Evolutionary conservation across 805 yeast genomes (phyloP).

Genomic region (Lachancea meyersii): DNA sequence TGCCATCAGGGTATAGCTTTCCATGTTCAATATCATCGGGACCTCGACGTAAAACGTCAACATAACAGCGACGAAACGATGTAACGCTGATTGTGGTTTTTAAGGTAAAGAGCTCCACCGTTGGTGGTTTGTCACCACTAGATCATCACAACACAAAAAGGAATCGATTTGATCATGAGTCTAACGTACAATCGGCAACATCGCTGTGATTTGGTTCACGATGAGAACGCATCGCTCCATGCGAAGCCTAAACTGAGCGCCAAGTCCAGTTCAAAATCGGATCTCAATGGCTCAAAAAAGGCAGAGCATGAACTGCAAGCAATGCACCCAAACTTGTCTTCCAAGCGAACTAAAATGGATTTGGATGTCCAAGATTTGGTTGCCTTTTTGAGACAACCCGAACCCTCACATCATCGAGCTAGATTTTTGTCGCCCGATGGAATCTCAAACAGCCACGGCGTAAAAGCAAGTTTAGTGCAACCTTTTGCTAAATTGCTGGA

Average conservation of each 20-base stretch:
- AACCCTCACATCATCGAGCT: slow-evolving; percentile 5
- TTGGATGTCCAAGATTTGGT: slow-evolving; percentile 10
- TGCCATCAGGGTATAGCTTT: too few species aligned
- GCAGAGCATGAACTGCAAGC: slow-evolving; percentile 2
- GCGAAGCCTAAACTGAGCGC: not conserved
- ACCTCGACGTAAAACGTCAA: not conserved
- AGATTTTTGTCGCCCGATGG: not conserved
- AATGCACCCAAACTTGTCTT: slow-evolving; percentile 1
- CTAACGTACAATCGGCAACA: not conserved
- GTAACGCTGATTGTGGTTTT: not conserved
- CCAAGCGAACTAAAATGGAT: not conserved
- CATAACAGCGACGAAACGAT: not conserved
- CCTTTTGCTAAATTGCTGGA: not conserved
- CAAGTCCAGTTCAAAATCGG: not conserved
- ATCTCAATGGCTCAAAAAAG: not conserved
- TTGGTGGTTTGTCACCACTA: not conserved
- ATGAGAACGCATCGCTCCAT: slow-evolving; percentile 1
- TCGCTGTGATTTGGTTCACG: not conserved
- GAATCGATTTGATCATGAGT: not conserved
- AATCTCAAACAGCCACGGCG: not conserved
- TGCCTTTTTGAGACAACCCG: slow-evolving; percentile 14
- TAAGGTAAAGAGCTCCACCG: not conserved
- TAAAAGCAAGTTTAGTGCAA: not conserved
- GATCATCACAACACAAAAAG: too few species aligned
- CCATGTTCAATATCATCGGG: too few species aligned